Percentiles rank a stretch among this genome's conserved stretches.
phyloP scores from a whole-genome alignment of 345 rosid species.

The Brassica napus region Da-Ae NC_063435.1:28819001-28819500 shows the following conservation, averaged over 20 bases:
- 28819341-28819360: conserved; percentile 64
- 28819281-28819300: conserved; percentile 76
- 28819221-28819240: conserved; percentile 8
- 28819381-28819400: conserved; percentile 94
- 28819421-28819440: conserved; percentile 82
- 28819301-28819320: conserved; percentile 99
- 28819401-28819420: conserved; percentile 74
- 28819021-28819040: too few relatives aligned
- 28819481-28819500: conserved; percentile 91
- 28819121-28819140: background rate
- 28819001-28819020: too few relatives aligned
- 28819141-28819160: background rate
- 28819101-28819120: background rate
- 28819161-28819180: conserved; percentile 8
- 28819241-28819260: conserved; percentile 41
- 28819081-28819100: background rate
- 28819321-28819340: conserved; percentile 78
- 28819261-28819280: conserved; percentile 56
- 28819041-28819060: too few relatives aligned
- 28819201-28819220: background rate
- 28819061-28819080: background rate
- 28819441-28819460: conserved; percentile 96
- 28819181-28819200: conserved; percentile 41
- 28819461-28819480: conserved; percentile 94
- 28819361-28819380: conserved; percentile 90